Evolutionary conservation across 768 basidiomycete species (phyloP).

Genomic region (Mrakia frigida): DNA sequence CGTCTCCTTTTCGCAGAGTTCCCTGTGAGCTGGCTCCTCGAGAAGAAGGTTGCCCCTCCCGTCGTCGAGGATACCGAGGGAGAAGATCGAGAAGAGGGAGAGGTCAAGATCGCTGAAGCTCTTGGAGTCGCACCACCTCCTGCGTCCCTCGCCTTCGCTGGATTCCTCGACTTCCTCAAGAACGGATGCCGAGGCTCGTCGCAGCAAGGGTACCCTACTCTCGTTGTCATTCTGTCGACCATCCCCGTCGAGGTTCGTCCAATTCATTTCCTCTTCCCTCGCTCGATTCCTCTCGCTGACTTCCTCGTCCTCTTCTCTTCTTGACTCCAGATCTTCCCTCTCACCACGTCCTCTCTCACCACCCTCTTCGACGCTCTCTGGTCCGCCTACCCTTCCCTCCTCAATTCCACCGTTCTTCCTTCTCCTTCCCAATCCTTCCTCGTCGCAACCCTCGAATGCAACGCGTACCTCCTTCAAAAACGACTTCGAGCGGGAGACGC

Average conservation of each 20-base stretch:
- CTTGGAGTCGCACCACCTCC: not conserved
- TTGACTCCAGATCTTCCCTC: conserved; percentile 40
- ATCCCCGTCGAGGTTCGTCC: conserved; percentile 58
- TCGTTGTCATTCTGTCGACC: conserved; percentile 75
- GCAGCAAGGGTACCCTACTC: conserved; percentile 69
- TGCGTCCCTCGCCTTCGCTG: conserved; percentile 54
- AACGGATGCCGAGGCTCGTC: conserved; percentile 75
- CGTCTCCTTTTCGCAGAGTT: conserved; percentile 49
- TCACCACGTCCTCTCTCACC: conserved; percentile 44
- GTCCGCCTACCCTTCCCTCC: conserved; percentile 54
- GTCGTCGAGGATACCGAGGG: conserved; percentile 45
- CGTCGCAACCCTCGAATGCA: conserved; percentile 64
- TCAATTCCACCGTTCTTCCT: conserved; percentile 58
- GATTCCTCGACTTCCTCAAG: conserved; percentile 74
- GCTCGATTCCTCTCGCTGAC: not conserved
- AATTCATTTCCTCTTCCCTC: not conserved
- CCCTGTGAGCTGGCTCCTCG: conserved; percentile 60
- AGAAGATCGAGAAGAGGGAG: conserved; percentile 43
- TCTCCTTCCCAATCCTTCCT: conserved; percentile 62
- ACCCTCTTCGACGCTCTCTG: conserved; percentile 72
- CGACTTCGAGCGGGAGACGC: conserved; percentile 11
- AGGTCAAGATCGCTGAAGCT: not conserved
- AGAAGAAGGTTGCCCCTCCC: conserved; percentile 19
- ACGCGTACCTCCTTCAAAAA: conserved; percentile 53
- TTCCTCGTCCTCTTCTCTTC: not conserved